Evolutionary conservation across 2,329 filamentous ascomycete genomes (phyloP).

Genomic region (Fusarium praegraminearum): DNA sequence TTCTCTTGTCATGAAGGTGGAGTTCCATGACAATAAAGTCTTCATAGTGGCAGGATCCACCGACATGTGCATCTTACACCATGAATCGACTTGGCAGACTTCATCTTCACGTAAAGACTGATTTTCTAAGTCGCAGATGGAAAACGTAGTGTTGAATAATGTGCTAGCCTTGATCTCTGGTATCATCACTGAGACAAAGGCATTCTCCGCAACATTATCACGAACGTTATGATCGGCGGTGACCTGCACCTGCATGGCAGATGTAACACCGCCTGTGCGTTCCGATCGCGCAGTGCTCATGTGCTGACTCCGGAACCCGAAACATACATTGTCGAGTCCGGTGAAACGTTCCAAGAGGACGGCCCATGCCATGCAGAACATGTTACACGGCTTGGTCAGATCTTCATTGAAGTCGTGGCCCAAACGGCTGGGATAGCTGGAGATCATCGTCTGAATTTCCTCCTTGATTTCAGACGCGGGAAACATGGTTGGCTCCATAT

Average conservation of each 20-base stretch:
- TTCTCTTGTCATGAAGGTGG: slow-evolving; percentile 54
- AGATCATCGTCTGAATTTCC: slow-evolving; percentile 5
- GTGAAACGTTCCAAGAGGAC: slow-evolving; percentile 40
- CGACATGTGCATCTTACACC: slow-evolving; percentile 38
- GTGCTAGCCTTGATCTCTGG: slow-evolving; percentile 34
- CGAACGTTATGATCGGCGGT: slow-evolving; percentile 12
- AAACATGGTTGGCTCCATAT: slow-evolving; percentile 39
- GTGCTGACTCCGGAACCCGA: slow-evolving; percentile 30
- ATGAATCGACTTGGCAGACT: background rate
- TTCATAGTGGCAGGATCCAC: slow-evolving; percentile 35
- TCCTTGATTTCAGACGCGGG: slow-evolving; percentile 38
- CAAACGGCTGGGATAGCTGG: slow-evolving; percentile 6
- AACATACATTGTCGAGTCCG: slow-evolving; percentile 38
- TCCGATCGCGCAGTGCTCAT: background rate
- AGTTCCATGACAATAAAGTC: slow-evolving; percentile 50
- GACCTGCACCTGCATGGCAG: slow-evolving; percentile 5
- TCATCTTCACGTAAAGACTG: slow-evolving; percentile 39
- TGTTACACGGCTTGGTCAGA: slow-evolving; percentile 12
- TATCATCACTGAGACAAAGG: background rate
- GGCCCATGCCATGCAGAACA: slow-evolving; percentile 31
- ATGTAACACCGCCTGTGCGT: background rate
- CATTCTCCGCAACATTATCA: background rate
- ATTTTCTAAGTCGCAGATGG: slow-evolving; percentile 45
- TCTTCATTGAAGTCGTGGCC: background rate
- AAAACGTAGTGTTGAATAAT: slow-evolving; percentile 61